A percentile compares a stretch with the other conserved stretches of the same genome.
phyloP scores from a whole-genome alignment of 2,329 filamentous ascomycete genomes.

The Xylogone sp. region DNA sequence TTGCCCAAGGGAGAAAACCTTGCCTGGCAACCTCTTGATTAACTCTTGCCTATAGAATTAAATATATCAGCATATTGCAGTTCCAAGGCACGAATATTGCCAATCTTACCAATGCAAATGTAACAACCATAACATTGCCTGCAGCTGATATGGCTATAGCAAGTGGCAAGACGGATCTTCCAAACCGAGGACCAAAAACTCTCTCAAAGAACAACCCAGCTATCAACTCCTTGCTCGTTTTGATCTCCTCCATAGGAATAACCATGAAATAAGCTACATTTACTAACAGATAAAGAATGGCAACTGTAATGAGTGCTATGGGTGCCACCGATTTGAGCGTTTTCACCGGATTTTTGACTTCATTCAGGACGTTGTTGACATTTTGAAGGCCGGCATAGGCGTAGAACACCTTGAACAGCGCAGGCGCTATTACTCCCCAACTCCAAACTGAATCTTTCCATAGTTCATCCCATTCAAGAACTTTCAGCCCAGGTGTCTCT shows the following conservation, averaged over 20 bases:
- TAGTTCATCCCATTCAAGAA: conserved; percentile 43
- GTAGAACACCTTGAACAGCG: conserved; percentile 53
- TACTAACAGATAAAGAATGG: conserved; percentile 51
- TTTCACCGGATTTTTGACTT: conserved; percentile 52
- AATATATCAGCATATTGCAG: conserved; percentile 12
- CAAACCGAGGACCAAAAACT: conserved; percentile 40
- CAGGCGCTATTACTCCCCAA: conserved; percentile 57
- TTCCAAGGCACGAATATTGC: too few species aligned
- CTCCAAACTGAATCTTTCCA: conserved; percentile 67
- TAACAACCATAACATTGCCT: conserved; percentile 45
- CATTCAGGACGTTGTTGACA: conserved; percentile 52
- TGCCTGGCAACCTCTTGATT: conserved; percentile 46
- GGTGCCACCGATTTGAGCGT: conserved; percentile 56
- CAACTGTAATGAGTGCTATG: conserved; percentile 47
- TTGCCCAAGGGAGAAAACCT: conserved; percentile 41
- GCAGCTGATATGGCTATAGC: conserved; percentile 44
- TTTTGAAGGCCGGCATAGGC: conserved; percentile 51
- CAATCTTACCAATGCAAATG: conserved; percentile 54
- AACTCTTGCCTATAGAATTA: conserved; percentile 36
- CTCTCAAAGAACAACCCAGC: conserved; percentile 56
- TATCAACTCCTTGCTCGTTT: conserved; percentile 49
- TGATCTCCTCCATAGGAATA: conserved; percentile 51
- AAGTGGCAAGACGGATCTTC: conserved; percentile 38
- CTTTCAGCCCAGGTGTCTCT: conserved; percentile 12
- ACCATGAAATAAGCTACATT: conserved; percentile 60